Evolutionary conservation across 2,329 filamentous ascomycete species (phyloP).

Genomic region (Cordyceps cateniannulata): DNA sequence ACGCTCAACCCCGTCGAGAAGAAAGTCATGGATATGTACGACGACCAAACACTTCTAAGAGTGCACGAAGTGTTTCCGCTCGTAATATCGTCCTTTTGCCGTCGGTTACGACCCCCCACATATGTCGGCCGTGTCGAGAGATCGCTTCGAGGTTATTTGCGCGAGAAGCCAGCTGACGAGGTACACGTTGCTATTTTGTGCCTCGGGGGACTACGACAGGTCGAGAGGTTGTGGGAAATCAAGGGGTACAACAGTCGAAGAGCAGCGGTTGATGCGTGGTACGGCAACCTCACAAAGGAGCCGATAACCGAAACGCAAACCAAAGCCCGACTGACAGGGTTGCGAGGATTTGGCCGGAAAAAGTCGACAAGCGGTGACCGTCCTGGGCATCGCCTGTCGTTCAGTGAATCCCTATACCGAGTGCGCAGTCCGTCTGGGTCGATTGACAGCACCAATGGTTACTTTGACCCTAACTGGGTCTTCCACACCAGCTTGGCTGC

Average conservation of each 20-base stretch:
- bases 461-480: conserved; percentile 35
- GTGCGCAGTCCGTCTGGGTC: conserved; percentile 24
- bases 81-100: conserved; percentile 57
- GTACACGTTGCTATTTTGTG: conserved; percentile 55
- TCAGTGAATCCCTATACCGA: conserved; percentile 19
- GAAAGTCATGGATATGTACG: conserved; percentile 58
- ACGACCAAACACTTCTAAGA: conserved; percentile 54
- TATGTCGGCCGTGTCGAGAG: conserved; percentile 58
- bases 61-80: conserved; percentile 61
- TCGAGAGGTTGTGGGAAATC: conserved; percentile 59
- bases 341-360: conserved; percentile 51
- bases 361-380: conserved; percentile 38
- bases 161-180: conserved; percentile 56
- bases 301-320: conserved; percentile 30
- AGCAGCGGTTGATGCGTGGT: conserved; percentile 55
- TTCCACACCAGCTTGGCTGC: conserved; percentile 54
- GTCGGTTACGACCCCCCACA: conserved; percentile 55
- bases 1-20: conserved; percentile 57
- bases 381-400: conserved; percentile 14
- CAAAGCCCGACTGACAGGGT: conserved; percentile 43
- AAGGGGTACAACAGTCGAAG: conserved; percentile 58
- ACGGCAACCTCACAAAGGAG: conserved; percentile 43
- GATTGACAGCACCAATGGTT: conserved; percentile 23
- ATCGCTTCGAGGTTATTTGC: conserved; percentile 56
- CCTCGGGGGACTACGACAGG: conserved; percentile 55